A percentile compares a stretch with the other conserved stretches of the same genome.
phyloP scores from a whole-genome alignment of 2,329 filamentous ascomycete species.

The Neobulgaria alba region DNA sequence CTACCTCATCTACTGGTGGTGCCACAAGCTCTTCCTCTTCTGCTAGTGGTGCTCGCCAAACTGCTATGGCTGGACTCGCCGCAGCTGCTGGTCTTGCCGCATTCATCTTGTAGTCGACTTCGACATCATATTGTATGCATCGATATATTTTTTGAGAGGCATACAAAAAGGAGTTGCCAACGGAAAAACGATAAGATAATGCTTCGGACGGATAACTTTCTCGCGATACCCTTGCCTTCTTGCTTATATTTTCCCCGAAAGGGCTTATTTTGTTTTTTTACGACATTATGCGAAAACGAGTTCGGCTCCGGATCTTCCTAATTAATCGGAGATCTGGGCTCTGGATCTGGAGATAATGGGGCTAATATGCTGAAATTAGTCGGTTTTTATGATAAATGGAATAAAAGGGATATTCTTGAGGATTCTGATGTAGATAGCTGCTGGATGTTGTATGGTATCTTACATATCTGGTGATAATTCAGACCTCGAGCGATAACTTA shows the following conservation, averaged over 20 bases:
- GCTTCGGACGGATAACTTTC: constrained; percentile 10
- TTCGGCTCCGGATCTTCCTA: too few species aligned
- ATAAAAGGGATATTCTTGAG: too few species aligned
- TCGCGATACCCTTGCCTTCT: constrained; percentile 23
- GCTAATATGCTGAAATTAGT: too few species aligned
- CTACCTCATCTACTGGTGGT: constrained; percentile 1
- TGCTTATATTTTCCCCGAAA: constrained; percentile 19
- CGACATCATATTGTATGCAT: constrained; percentile 8
- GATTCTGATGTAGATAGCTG: too few species aligned
- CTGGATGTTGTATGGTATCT: too few species aligned
- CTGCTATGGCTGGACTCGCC: constrained; percentile 22
- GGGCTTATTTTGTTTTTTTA: constrained; percentile 10
- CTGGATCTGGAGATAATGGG: too few species aligned
- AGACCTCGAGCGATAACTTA: too few species aligned
- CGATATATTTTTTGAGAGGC: constrained; percentile 10
- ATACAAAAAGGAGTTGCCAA: constrained; percentile 10
- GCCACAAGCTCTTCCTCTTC: constrained; percentile 12
- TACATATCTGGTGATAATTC: too few species aligned
- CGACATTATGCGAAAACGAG: constrained; percentile 16
- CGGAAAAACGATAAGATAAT: constrained; percentile 9
- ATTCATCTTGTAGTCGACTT: constrained; percentile 24
- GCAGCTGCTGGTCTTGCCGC: constrained; percentile 26
- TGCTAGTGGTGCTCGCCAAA: constrained; percentile 20
- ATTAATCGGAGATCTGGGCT: too few species aligned
- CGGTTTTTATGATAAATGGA: too few species aligned